A percentile compares a stretch with the other conserved stretches of the same genome.
These are phyloP conservation scores for Syncephalastrum monosporum DNA, from an alignment of 371 early-diverging fungal genomes.

Conservation along the genomic window DNA sequence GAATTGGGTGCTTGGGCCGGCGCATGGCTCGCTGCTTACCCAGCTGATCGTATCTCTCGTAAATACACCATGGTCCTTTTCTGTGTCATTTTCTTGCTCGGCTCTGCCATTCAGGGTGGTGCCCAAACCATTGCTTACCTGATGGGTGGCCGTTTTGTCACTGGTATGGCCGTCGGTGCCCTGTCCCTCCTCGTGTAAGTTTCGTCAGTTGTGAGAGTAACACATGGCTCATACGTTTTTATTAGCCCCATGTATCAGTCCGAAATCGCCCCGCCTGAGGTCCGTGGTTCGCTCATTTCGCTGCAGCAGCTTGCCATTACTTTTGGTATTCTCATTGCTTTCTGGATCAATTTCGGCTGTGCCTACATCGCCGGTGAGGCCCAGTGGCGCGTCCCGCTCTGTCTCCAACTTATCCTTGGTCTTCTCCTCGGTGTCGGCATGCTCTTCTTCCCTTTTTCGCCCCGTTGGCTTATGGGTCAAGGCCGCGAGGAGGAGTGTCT, in stretches of 20 bases:
- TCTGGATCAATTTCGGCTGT: constrained; percentile 70
- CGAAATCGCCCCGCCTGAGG: constrained; percentile 82
- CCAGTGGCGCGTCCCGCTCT: constrained; percentile 79
- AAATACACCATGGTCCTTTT: constrained; percentile 68
- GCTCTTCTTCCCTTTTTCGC: constrained; percentile 81
- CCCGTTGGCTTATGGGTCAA: constrained; percentile 82
- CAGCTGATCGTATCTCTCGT: constrained; percentile 67
- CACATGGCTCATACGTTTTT: constrained; percentile 1
- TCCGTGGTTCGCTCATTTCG: constrained; percentile 84
- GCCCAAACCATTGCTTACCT: constrained; percentile 55
- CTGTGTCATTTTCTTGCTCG: constrained; percentile 63
- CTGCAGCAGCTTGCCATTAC: constrained; percentile 90
- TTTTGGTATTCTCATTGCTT: constrained; percentile 64
- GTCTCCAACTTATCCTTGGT: constrained; percentile 77
- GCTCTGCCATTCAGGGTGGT: constrained; percentile 64
- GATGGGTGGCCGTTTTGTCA: constrained; percentile 72
- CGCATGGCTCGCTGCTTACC: constrained; percentile 48
- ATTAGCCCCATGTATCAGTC: constrained; percentile 82
- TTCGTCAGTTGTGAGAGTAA: not conserved
- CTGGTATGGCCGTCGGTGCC: constrained; percentile 85
- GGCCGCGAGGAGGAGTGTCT: constrained; percentile 71
- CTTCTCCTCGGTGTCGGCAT: constrained; percentile 65
- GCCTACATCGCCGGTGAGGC: constrained; percentile 46
- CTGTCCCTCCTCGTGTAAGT: constrained; percentile 72
- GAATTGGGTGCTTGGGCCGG: constrained; percentile 62